These are phyloP conservation scores for Mycena galericulata DNA, from an alignment of 768 basidiomycete genomes.

Conservation along the genomic window DNA sequence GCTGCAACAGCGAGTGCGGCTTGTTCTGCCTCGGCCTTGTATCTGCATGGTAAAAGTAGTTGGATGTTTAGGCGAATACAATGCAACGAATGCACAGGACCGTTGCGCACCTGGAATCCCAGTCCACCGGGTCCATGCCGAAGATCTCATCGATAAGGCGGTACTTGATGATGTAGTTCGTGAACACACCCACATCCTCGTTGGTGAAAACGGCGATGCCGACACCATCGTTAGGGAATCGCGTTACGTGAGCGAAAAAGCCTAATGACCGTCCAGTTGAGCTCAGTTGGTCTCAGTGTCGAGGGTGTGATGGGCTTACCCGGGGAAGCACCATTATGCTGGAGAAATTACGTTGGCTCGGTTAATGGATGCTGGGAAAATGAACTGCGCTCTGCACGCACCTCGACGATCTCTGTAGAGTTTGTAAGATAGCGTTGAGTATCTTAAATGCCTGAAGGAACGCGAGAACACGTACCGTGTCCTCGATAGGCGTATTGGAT, in stretches of 20 bases:
- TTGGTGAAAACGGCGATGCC: constrained; percentile 16
- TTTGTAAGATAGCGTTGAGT: background rate
- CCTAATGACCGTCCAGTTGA: background rate
- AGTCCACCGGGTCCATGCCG: background rate
- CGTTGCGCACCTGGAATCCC: background rate
- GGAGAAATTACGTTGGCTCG: background rate
- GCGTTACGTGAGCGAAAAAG: background rate
- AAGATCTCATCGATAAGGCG: constrained; percentile 6
- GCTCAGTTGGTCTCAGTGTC: too few relatives aligned
- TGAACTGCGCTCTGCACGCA: background rate
- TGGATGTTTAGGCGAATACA: background rate
- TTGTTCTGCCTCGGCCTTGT: background rate
- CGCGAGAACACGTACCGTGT: background rate
- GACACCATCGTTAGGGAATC: background rate
- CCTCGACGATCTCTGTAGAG: constrained; percentile 8
- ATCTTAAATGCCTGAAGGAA: background rate
- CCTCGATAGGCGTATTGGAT: background rate
- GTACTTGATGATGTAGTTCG: constrained; percentile 3
- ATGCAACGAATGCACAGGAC: too few relatives aligned
- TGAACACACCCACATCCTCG: background rate
- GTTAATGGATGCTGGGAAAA: too few relatives aligned
- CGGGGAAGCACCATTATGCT: background rate
- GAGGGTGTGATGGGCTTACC: background rate
- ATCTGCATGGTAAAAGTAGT: background rate
- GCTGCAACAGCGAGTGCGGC: background rate